phyloP scores from a whole-genome alignment of 345 rosid genomes.

The Pelargonium nanum region DNA sequence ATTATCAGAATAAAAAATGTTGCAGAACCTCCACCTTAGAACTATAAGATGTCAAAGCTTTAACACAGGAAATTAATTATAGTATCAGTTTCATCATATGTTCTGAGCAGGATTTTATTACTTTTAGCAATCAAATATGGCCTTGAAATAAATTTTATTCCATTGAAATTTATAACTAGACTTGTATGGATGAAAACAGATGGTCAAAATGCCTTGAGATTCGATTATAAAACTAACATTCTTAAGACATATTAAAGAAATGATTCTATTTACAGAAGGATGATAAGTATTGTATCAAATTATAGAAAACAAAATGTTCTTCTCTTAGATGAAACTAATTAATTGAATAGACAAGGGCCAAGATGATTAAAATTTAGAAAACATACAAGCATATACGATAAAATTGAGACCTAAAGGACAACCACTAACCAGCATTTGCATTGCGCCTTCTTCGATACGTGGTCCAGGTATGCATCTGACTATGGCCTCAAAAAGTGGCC shows the following conservation, averaged over 20 bases:
- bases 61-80: background rate
- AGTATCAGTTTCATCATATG: background rate
- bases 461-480: slow-evolving; percentile 99
- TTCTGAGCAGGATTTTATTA: background rate
- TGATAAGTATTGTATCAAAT: too few relatives aligned
- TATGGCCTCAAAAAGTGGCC: slow-evolving; percentile 80
- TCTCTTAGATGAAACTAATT: background rate
- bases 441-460: slow-evolving; percentile 75
- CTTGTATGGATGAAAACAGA: background rate
- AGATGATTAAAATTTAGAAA: slow-evolving; percentile 3
- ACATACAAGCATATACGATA: too few relatives aligned
- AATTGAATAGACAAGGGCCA: slow-evolving; percentile 5
- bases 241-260: too few relatives aligned
- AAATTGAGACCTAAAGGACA: slow-evolving; percentile 21
- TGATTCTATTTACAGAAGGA: too few relatives aligned
- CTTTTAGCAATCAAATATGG: background rate
- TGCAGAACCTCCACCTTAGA: too few relatives aligned
- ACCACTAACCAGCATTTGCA: slow-evolving; percentile 96
- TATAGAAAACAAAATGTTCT: too few relatives aligned
- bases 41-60: background rate
- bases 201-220: background rate
- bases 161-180: background rate
- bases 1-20: background rate
- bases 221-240: background rate
- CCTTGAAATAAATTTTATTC: background rate